A percentile compares a stretch with the other conserved stretches of the same genome.
phyloP scores from a whole-genome alignment of 2,329 filamentous ascomycete species.

The Claviceps capensis region DNA sequence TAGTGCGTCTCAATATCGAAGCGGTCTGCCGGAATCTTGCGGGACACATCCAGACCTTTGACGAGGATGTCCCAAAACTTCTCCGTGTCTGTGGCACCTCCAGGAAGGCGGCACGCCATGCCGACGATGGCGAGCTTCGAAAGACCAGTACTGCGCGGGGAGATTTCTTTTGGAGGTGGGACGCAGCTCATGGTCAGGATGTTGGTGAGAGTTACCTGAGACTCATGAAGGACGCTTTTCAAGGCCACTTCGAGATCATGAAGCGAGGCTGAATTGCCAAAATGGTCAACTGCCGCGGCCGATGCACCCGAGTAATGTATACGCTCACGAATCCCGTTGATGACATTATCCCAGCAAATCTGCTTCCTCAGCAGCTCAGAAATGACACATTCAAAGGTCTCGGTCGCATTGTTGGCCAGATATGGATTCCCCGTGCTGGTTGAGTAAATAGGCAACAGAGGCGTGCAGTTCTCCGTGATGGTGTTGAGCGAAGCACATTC shows the following conservation, averaged over 20 bases:
- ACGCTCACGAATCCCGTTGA: slow-evolving; percentile 1
- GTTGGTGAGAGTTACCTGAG: background rate
- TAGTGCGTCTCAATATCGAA: slow-evolving; percentile 53
- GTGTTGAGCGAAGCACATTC: slow-evolving; percentile 1
- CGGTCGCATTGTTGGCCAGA: slow-evolving; percentile 1
- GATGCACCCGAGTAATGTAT: background rate
- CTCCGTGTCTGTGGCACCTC: slow-evolving; percentile 24
- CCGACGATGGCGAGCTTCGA: slow-evolving; percentile 73
- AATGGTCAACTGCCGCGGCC: background rate
- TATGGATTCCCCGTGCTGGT: slow-evolving; percentile 7
- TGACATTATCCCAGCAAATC: slow-evolving; percentile 7
- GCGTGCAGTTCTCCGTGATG: background rate
- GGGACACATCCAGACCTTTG: slow-evolving; percentile 44
- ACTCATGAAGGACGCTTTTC: background rate
- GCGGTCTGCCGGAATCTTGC: slow-evolving; percentile 44
- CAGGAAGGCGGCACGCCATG: slow-evolving; percentile 30
- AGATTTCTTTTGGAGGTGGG: background rate
- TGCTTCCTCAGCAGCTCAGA: slow-evolving; percentile 7
- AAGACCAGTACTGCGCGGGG: slow-evolving; percentile 2
- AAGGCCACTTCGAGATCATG: slow-evolving; percentile 2
- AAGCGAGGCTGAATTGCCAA: slow-evolving; percentile 1
- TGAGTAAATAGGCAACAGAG: slow-evolving; percentile 2
- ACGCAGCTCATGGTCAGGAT: background rate
- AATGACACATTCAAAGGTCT: slow-evolving; percentile 5
- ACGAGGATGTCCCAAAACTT: slow-evolving; percentile 9